These are phyloP conservation scores for Malbranchea cinnamomea DNA, from an alignment of 2,329 filamentous ascomycete genomes.

Conservation along the genomic window DNA sequence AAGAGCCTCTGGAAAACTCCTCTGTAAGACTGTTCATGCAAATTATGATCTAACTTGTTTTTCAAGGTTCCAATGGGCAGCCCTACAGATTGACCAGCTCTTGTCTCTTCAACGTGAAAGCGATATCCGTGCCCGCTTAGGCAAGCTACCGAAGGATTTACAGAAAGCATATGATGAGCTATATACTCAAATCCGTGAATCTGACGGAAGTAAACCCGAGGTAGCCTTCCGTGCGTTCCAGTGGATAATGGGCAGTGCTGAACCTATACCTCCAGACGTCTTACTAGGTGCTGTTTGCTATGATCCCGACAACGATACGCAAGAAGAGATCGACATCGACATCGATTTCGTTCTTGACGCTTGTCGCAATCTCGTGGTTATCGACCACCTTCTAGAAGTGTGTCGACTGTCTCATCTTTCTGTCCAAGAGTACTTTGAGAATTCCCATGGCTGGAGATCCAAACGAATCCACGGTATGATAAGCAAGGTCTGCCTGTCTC, in stretches of 20 bases:
- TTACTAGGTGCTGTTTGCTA: slow-evolving; percentile 11
- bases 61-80: slow-evolving; percentile 21
- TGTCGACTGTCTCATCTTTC: slow-evolving; percentile 16
- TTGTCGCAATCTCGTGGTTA: slow-evolving; percentile 14
- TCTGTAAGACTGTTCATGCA: background rate
- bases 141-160: slow-evolving; percentile 17
- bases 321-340: slow-evolving; percentile 6
- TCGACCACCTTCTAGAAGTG: slow-evolving; percentile 9
- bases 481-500: no score
- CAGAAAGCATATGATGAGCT: slow-evolving; percentile 19
- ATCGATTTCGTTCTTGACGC: slow-evolving; percentile 10
- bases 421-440: slow-evolving; percentile 16
- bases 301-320: slow-evolving; percentile 7
- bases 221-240: slow-evolving; percentile 12
- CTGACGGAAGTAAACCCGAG: slow-evolving; percentile 8
- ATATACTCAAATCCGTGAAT: slow-evolving; percentile 7
- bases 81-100: slow-evolving; percentile 17
- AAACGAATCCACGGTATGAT: background rate
- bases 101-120: slow-evolving; percentile 10
- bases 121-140: slow-evolving; percentile 15
- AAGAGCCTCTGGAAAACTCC: slow-evolving; percentile 5
- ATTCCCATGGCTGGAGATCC: slow-evolving; percentile 7
- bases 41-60: background rate
- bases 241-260: slow-evolving; percentile 14
- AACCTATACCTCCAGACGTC: slow-evolving; percentile 7